phyloP scores from a whole-genome alignment of 2,329 filamentous ascomycete species.

The Hypoxylon sp. region DNA sequence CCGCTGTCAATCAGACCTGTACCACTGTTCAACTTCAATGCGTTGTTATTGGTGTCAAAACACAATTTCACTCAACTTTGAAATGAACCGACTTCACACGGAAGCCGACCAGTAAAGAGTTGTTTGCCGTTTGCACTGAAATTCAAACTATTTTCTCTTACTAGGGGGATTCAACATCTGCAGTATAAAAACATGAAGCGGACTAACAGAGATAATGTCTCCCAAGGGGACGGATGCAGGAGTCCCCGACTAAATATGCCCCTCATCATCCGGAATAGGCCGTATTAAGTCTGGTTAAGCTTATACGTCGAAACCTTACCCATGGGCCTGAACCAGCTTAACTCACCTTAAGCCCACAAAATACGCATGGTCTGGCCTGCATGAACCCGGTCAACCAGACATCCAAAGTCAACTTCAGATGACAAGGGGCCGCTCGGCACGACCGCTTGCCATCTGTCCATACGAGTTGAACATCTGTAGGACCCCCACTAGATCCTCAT shows the following conservation, averaged over 20 bases:
- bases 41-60: neutral
- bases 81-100: neutral
- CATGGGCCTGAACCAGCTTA: slow-evolving; percentile 20
- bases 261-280: slow-evolving; percentile 19
- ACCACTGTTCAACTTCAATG: slow-evolving; percentile 21
- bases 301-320: slow-evolving; percentile 31
- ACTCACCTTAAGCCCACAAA: slow-evolving; percentile 1
- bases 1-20: slow-evolving; percentile 30
- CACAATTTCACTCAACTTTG: neutral
- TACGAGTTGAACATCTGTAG: slow-evolving; percentile 23
- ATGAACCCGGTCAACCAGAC: slow-evolving; percentile 30
- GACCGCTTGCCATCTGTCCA: slow-evolving; percentile 26
- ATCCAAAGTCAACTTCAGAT: slow-evolving; percentile 41
- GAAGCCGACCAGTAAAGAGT: neutral
- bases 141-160: neutral
- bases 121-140: neutral
- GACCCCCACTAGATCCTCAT: slow-evolving; percentile 23
- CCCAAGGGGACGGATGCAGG: slow-evolving; percentile 24
- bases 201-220: slow-evolving; percentile 4
- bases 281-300: slow-evolving; percentile 37
- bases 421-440: slow-evolving; percentile 34
- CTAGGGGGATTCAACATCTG: neutral
- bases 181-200: slow-evolving; percentile 1
- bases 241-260: slow-evolving; percentile 7
- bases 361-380: slow-evolving; percentile 25